Conservation (phyloP, 257 asterid genomes). For the Parsonsia alboflavescens region DNA sequence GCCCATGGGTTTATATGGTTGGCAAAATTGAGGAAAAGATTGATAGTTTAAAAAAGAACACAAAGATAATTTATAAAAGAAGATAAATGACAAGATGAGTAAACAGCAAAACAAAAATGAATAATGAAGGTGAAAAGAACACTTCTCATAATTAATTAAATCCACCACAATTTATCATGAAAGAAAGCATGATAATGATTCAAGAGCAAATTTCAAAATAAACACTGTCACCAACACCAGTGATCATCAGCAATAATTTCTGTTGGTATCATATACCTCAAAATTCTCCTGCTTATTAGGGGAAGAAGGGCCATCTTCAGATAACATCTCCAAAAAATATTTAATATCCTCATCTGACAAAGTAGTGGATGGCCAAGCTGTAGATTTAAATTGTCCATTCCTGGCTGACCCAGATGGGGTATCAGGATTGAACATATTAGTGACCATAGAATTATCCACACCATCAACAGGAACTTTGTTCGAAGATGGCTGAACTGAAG, state of each 20-base stretch:
- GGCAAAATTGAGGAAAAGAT: background rate
- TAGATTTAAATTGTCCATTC: slow-evolving; percentile 30
- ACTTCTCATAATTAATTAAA: background rate
- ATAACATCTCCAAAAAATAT: slow-evolving; percentile 32
- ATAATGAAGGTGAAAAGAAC: no score
- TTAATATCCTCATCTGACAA: slow-evolving; percentile 35
- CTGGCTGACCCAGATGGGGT: slow-evolving; percentile 17
- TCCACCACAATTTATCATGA: background rate
- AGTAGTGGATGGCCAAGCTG: slow-evolving; percentile 21
- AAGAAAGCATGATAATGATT: background rate
- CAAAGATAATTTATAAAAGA: no score
- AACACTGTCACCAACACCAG: background rate
- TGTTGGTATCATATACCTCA: slow-evolving; percentile 30
- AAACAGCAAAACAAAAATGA: background rate
- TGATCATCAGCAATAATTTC: no score
- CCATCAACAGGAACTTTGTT: slow-evolving; percentile 3
- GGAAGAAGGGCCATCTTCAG: slow-evolving; percentile 24
- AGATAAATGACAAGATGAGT: background rate
- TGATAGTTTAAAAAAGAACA: background rate
- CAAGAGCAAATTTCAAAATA: background rate
- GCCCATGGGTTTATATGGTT: background rate
- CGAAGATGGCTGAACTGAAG: background rate
- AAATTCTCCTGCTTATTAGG: slow-evolving; percentile 22
- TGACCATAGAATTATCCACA: slow-evolving; percentile 13
- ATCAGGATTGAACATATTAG: slow-evolving; percentile 20